Evolutionary conservation across 305 asterid genomes (phyloP).

Genomic region (Rubia balearica): DNA sequence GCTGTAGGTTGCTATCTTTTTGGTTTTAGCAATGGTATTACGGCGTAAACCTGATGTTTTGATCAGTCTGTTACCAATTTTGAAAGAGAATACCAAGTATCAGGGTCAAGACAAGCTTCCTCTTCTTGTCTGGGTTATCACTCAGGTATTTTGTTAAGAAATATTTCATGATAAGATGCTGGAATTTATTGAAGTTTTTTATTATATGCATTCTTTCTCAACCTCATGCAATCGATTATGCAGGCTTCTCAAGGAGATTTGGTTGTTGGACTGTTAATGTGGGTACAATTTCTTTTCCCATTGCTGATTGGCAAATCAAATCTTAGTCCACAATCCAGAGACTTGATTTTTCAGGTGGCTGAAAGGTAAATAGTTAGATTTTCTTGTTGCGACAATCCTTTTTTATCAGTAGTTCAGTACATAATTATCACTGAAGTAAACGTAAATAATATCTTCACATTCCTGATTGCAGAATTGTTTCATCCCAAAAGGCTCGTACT

Average conservation of each 20-base stretch:
- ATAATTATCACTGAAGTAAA: too few relatives aligned
- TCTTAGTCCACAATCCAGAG: slow-evolving; percentile 35
- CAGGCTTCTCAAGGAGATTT: slow-evolving; percentile 43
- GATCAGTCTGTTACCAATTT: slow-evolving; percentile 25
- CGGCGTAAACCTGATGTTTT: slow-evolving; percentile 39
- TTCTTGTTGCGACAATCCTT: background rate
- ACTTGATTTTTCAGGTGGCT: slow-evolving; percentile 34
- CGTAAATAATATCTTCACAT: background rate
- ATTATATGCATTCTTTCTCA: background rate
- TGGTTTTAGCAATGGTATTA: slow-evolving; percentile 38
- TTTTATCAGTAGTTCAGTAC: background rate
- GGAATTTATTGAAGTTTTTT: background rate
- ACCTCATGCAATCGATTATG: background rate
- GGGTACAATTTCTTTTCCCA: slow-evolving; percentile 35
- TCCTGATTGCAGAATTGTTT: slow-evolving; percentile 26
- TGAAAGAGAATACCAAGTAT: slow-evolving; percentile 35
- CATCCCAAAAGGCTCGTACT: slow-evolving; percentile 30
- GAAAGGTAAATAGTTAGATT: slow-evolving; percentile 28
- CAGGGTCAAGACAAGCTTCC: slow-evolving; percentile 37
- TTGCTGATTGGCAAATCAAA: slow-evolving; percentile 25
- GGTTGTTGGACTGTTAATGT: slow-evolving; percentile 35
- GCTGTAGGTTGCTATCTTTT: slow-evolving; percentile 37
- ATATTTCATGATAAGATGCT: background rate
- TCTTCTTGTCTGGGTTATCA: slow-evolving; percentile 30
- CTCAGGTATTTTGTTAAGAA: slow-evolving; percentile 27